phyloP scores from a whole-genome alignment of 768 basidiomycete genomes.

The Rhodocollybia butyracea region DNA sequence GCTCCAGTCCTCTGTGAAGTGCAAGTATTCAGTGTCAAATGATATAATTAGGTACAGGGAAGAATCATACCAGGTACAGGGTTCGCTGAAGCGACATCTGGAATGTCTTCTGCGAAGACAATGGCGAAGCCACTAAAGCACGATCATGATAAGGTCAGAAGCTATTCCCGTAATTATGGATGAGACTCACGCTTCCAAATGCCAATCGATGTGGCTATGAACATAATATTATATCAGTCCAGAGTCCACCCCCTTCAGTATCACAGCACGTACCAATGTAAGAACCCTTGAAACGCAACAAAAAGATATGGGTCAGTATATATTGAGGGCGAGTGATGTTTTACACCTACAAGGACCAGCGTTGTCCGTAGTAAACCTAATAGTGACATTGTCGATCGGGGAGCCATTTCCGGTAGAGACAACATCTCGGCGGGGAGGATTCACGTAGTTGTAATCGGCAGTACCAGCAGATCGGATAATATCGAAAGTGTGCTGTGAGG shows the following conservation, averaged over 20 bases:
- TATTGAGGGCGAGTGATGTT: not conserved
- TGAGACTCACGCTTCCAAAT: conserved; percentile 26
- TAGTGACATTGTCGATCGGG: conserved; percentile 41
- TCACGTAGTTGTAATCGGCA: conserved; percentile 33
- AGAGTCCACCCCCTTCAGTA: too few species aligned
- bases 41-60: not conserved
- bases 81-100: not conserved
- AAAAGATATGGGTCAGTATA: not conserved
- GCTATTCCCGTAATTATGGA: not conserved
- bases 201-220: conserved; percentile 34
- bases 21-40: not conserved
- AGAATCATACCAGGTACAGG: not conserved
- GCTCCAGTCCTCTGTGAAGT: conserved; percentile 11
- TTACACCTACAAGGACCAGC: conserved; percentile 44
- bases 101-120: conserved; percentile 14
- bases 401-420: conserved; percentile 40
- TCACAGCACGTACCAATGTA: conserved; percentile 32
- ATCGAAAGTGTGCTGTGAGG: conserved; percentile 29
- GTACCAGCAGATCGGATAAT: conserved; percentile 36
- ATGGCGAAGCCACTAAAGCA: conserved; percentile 6
- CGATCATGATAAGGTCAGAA: not conserved
- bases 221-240: not conserved
- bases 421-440: conserved; percentile 55
- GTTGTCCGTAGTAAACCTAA: conserved; percentile 65
- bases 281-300: conserved; percentile 26